phyloP scores from a whole-genome alignment of 768 basidiomycete genomes.

The Podaxis rugospora region DNA sequence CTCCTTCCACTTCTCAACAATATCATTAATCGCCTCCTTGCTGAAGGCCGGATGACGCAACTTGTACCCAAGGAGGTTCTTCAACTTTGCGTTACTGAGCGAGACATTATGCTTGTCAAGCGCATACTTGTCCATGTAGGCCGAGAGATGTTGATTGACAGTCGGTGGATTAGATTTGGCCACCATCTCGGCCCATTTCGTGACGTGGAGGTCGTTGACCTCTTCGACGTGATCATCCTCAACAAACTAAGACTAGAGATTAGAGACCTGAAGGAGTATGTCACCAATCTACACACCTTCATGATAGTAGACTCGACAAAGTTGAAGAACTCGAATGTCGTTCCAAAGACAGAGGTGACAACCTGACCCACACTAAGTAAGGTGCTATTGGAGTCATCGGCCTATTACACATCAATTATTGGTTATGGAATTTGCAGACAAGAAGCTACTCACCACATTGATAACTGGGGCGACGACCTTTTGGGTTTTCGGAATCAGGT shows the following conservation, averaged over 20 bases:
- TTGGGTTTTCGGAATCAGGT: slow-evolving; percentile 49
- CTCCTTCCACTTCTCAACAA: slow-evolving; percentile 76
- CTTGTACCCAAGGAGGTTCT: slow-evolving; percentile 65
- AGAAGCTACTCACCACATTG: slow-evolving; percentile 55
- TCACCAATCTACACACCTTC: slow-evolving; percentile 41
- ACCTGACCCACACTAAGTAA: slow-evolving; percentile 60
- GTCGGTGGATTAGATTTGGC: slow-evolving; percentile 65
- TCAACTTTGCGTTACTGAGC: slow-evolving; percentile 70
- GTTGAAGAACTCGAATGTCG: slow-evolving; percentile 78
- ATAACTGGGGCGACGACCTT: slow-evolving; percentile 75
- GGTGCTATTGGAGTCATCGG: slow-evolving; percentile 74
- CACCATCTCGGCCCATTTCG: slow-evolving; percentile 82
- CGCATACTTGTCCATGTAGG: slow-evolving; percentile 75
- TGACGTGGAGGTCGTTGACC: slow-evolving; percentile 81
- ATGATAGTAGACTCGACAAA: slow-evolving; percentile 61
- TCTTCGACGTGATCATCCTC: slow-evolving; percentile 71
- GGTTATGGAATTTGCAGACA: neutral
- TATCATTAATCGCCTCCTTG: slow-evolving; percentile 57
- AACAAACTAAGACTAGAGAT: neutral
- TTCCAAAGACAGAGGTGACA: slow-evolving; percentile 69
- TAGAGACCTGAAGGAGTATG: neutral
- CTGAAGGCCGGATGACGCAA: slow-evolving; percentile 60
- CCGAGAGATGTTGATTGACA: slow-evolving; percentile 64
- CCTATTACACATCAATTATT: slow-evolving; percentile 31
- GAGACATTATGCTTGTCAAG: slow-evolving; percentile 68